Evolutionary conservation across 306 rosid species (phyloP).

Genomic region (Fragaria nilgerrensis): DNA sequence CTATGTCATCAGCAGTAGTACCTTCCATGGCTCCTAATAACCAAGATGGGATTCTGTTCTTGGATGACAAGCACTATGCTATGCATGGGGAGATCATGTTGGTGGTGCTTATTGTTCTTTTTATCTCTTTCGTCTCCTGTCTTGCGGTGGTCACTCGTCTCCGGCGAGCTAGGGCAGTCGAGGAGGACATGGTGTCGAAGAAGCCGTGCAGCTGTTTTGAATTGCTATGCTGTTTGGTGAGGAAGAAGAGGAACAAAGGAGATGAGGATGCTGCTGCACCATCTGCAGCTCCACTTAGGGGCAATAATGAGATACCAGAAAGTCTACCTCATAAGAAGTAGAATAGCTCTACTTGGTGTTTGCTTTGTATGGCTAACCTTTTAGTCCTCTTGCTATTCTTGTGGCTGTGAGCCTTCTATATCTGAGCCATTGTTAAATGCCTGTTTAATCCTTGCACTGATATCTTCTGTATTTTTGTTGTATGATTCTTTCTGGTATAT

Average conservation of each 20-base stretch:
- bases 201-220: neutral
- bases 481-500: neutral
- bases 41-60: constrained; percentile 31
- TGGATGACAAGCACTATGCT: constrained; percentile 42
- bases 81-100: constrained; percentile 51
- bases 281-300: neutral
- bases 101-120: constrained; percentile 28
- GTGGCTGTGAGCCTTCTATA: constrained; percentile 2
- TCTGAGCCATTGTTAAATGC: neutral
- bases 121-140: constrained; percentile 37
- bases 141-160: constrained; percentile 32
- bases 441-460: neutral
- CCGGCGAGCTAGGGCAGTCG: constrained; percentile 1
- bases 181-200: neutral
- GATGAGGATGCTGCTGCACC: neutral
- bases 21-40: constrained; percentile 28
- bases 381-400: neutral
- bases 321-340: neutral
- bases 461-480: neutral
- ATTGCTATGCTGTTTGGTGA: neutral
- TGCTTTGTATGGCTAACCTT: neutral
- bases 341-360: neutral
- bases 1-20: neutral
- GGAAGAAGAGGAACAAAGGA: neutral
- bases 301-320: neutral